Evolutionary conservation across 2,329 filamentous ascomycete species (phyloP).

Genomic region (Torrubiella hemipterigena): DNA sequence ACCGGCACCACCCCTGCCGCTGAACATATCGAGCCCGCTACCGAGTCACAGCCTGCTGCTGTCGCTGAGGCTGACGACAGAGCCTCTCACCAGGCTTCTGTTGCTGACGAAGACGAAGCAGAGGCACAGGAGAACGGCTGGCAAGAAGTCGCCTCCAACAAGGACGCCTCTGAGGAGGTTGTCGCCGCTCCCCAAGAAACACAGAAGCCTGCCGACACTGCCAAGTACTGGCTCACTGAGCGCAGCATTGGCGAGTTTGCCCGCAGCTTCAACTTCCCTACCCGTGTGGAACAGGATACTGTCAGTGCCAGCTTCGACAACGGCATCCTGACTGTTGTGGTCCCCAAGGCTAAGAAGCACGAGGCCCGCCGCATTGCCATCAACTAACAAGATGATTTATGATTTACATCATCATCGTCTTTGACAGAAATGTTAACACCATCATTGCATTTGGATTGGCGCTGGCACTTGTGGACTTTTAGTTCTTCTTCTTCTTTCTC

Average conservation of each 20-base stretch:
- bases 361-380: slow-evolving; percentile 43
- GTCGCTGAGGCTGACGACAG: slow-evolving; percentile 28
- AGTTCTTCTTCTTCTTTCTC: too few species aligned
- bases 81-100: slow-evolving; percentile 44
- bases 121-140: slow-evolving; percentile 14
- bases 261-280: slow-evolving; percentile 56
- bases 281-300: slow-evolving; percentile 46
- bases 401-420: too few species aligned
- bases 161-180: slow-evolving; percentile 11
- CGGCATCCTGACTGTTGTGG: slow-evolving; percentile 49
- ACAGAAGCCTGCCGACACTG: slow-evolving; percentile 24
- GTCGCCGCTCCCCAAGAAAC: slow-evolving; percentile 10
- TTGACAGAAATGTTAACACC: too few species aligned
- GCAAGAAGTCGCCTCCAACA: slow-evolving; percentile 16
- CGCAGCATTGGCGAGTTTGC: slow-evolving; percentile 56
- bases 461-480: too few species aligned
- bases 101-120: slow-evolving; percentile 46
- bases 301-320: slow-evolving; percentile 53
- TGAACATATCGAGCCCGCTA: slow-evolving; percentile 32
- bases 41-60: slow-evolving; percentile 17
- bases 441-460: slow-evolving; percentile 1
- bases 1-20: slow-evolving; percentile 33
- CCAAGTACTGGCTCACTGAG: slow-evolving; percentile 62
- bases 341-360: slow-evolving; percentile 55
- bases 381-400: too few species aligned